These are phyloP conservation scores for Populus davidiana DNA, from an alignment of 345 rosid genomes.

Conservation along the genomic window DNA sequence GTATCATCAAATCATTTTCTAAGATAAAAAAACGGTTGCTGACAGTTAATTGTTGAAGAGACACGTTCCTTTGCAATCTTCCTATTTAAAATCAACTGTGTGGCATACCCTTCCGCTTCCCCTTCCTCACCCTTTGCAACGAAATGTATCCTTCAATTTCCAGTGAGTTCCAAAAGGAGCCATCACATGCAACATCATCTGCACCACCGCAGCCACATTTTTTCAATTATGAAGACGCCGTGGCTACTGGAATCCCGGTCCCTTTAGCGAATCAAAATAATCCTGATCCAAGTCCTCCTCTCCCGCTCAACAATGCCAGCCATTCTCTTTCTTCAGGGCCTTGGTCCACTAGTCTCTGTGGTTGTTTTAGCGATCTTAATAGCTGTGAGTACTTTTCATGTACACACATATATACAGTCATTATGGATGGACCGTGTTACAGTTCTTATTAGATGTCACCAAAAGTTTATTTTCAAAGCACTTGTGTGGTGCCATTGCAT, in stretches of 20 bases:
- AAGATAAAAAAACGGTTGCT: no score
- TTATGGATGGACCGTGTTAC: no score
- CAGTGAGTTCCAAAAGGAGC: conserved; percentile 3
- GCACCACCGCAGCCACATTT: conserved; percentile 18
- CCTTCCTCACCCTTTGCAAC: no score
- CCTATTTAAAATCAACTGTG: background rate
- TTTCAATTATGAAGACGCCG: background rate
- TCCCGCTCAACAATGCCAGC: background rate
- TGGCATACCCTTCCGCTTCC: background rate
- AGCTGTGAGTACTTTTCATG: conserved; percentile 26
- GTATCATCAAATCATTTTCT: no score
- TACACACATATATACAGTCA: no score
- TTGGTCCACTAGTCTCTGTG: conserved; percentile 57
- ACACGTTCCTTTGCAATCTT: background rate
- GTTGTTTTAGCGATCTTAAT: conserved; percentile 38
- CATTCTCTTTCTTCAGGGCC: conserved; percentile 1
- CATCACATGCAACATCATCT: conserved; percentile 16
- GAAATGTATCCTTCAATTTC: conserved; percentile 18
- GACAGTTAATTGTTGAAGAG: background rate
- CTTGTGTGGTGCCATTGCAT: no score
- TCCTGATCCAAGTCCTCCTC: background rate
- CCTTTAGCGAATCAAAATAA: background rate
- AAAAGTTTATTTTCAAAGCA: no score
- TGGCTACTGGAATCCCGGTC: background rate
- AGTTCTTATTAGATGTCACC: no score